phyloP scores from a whole-genome alignment of 768 basidiomycete species.

The Amanita exitialis region DNA sequence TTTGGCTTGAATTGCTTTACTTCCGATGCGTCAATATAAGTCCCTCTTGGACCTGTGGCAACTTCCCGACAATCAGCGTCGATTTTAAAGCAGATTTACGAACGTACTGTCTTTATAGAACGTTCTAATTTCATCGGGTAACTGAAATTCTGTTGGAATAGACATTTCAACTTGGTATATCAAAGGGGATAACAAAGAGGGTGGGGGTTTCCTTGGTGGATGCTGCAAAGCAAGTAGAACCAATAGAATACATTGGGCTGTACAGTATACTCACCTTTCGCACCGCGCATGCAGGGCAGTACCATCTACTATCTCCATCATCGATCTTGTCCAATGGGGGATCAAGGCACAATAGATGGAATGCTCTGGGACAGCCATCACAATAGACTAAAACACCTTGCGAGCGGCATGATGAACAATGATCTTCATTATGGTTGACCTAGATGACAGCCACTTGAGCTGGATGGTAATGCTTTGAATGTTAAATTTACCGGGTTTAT shows the following conservation, averaged over 20 bases:
- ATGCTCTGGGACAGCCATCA: constrained; percentile 92
- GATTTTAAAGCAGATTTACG: constrained; percentile 7
- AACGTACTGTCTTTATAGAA: constrained; percentile 82
- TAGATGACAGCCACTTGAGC: constrained; percentile 14
- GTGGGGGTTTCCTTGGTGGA: constrained; percentile 56
- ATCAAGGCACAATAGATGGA: constrained; percentile 94
- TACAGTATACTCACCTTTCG: constrained; percentile 42
- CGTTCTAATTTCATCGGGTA: constrained; percentile 74
- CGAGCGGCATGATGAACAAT: constrained; percentile 79
- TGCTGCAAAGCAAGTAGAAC: constrained; percentile 32
- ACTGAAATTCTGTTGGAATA: constrained; percentile 75
- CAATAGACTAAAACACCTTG: constrained; percentile 87
- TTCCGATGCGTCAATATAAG: constrained; percentile 75
- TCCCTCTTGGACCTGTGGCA: constrained; percentile 65
- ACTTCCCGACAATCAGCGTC: constrained; percentile 37
- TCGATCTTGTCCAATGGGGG: constrained; percentile 88
- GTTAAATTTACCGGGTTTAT: constrained; percentile 26
- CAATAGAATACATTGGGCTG: constrained; percentile 8
- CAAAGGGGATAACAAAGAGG: constrained; percentile 61
- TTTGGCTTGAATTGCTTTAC: constrained; percentile 71
- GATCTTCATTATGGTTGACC: constrained; percentile 69
- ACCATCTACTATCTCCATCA: constrained; percentile 79
- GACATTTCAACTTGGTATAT: constrained; percentile 56
- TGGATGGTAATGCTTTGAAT: not conserved
- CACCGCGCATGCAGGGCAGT: constrained; percentile 62